Conservation (phyloP, 2,329 filamentous ascomycete genomes). For the Phyllosticta citriasiana region DNA sequence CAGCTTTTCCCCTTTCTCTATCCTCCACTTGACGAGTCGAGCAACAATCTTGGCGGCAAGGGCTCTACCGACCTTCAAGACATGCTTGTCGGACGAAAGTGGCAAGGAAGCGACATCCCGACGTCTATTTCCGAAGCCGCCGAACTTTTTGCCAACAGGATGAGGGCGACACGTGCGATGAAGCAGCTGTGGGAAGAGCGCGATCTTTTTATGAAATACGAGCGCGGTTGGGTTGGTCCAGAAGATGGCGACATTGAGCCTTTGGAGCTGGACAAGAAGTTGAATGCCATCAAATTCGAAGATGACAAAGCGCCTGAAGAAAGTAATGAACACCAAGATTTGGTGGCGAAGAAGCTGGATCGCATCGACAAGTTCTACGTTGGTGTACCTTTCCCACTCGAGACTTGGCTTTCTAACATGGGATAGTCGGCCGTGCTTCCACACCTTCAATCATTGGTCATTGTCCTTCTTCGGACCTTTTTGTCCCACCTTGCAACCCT, state of each 20-base stretch:
- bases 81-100: conserved; percentile 67
- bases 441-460: conserved; percentile 82
- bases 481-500: conserved; percentile 81
- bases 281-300: conserved; percentile 13
- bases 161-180: conserved; percentile 84
- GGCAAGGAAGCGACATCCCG: conserved; percentile 91
- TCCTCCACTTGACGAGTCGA: conserved; percentile 78
- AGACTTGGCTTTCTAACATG: background rate
- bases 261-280: conserved; percentile 23
- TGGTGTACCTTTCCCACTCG: conserved; percentile 32
- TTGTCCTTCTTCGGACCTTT: conserved; percentile 83
- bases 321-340: conserved; percentile 43
- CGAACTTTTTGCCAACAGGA: conserved; percentile 78
- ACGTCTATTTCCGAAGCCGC: conserved; percentile 92
- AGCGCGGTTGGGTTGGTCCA: conserved; percentile 69
- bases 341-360: conserved; percentile 40
- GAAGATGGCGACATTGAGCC: conserved; percentile 34
- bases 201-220: conserved; percentile 82
- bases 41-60: conserved; percentile 84
- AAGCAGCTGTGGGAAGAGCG: conserved; percentile 92
- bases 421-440: conserved; percentile 62
- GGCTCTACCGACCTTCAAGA: conserved; percentile 74
- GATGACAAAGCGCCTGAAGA: conserved; percentile 36
- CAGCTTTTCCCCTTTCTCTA: conserved; percentile 98
- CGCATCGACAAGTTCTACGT: conserved; percentile 81